Evolutionary conservation across 495 filamentous ascomycete species (phyloP).

Genomic region (Xylaria intraflava): DNA sequence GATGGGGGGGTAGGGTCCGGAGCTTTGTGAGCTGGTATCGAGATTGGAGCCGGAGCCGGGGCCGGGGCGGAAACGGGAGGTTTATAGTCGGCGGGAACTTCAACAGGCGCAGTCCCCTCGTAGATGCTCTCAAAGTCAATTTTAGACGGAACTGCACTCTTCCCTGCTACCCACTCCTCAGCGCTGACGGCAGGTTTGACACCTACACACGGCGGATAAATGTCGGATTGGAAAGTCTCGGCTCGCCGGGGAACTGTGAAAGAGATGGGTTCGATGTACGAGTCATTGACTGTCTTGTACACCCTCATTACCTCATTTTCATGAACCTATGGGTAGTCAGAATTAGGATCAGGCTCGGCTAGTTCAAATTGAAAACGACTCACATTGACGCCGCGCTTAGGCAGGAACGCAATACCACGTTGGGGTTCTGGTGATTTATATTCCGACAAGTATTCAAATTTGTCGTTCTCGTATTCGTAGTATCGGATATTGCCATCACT

Average conservation of each 20-base stretch:
- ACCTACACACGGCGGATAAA: constrained; percentile 80
- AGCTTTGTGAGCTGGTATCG: constrained; percentile 49
- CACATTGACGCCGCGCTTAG: constrained; percentile 87
- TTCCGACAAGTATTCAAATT: constrained; percentile 91
- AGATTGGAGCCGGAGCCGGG: constrained; percentile 42
- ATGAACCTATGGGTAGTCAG: constrained; percentile 53
- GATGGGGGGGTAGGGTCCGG: constrained; percentile 46
- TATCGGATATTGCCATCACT: constrained; percentile 99
- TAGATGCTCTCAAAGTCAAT: constrained; percentile 90
- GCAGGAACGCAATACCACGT: constrained; percentile 88
- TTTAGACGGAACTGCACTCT: constrained; percentile 76
- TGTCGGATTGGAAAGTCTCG: constrained; percentile 97
- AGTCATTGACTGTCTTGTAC: constrained; percentile 93
- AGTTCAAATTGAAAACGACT: constrained; percentile 17
- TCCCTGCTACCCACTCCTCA: constrained; percentile 78
- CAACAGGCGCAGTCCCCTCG: constrained; percentile 69
- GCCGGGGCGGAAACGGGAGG: constrained; percentile 45
- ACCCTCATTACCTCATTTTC: constrained; percentile 95
- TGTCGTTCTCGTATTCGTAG: constrained; percentile 94
- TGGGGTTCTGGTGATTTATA: constrained; percentile 95
- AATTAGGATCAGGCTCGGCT: not conserved
- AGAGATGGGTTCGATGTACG: constrained; percentile 91
- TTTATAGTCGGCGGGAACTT: constrained; percentile 65
- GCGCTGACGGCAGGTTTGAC: constrained; percentile 70
- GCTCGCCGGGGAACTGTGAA: constrained; percentile 93